These are phyloP conservation scores for Plasmodium coatneyi DNA, from an alignment of 169 alveolate genomes.

Conservation along the genomic window DNA sequence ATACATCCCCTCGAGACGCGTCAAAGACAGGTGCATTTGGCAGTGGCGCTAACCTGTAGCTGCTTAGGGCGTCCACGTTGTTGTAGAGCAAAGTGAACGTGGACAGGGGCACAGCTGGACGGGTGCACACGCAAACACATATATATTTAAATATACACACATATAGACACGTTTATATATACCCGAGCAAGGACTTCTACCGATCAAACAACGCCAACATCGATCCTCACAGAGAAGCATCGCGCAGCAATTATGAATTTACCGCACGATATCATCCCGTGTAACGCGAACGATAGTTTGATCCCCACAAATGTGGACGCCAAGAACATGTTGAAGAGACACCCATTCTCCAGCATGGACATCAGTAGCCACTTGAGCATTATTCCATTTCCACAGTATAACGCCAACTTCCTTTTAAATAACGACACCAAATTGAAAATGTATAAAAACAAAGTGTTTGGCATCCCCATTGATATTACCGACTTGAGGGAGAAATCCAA, in stretches of 20 bases:
- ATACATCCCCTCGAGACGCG: background rate
- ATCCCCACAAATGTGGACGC: conserved; percentile 5
- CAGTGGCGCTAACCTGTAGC: background rate
- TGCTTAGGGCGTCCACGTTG: background rate
- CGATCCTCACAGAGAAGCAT: background rate
- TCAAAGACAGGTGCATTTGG: background rate
- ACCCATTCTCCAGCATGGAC: background rate
- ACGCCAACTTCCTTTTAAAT: background rate
- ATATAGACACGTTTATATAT: background rate
- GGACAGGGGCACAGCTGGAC: background rate
- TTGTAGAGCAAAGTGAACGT: background rate
- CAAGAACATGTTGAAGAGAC: background rate
- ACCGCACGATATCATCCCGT: conserved; percentile 11
- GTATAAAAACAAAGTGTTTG: conserved; percentile 28
- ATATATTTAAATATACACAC: background rate
- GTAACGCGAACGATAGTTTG: conserved; percentile 5
- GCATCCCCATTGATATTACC: background rate
- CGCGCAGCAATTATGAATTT: conserved; percentile 39
- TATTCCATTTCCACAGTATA: background rate
- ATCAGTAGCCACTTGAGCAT: background rate
- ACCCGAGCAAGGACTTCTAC: background rate
- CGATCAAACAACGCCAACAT: background rate
- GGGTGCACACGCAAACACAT: background rate
- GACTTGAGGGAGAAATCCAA: background rate
- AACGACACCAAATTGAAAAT: background rate